These are phyloP conservation scores for Penicillium vulpinum DNA, from an alignment of 2,329 filamentous ascomycete species.

Conservation along the genomic window DNA sequence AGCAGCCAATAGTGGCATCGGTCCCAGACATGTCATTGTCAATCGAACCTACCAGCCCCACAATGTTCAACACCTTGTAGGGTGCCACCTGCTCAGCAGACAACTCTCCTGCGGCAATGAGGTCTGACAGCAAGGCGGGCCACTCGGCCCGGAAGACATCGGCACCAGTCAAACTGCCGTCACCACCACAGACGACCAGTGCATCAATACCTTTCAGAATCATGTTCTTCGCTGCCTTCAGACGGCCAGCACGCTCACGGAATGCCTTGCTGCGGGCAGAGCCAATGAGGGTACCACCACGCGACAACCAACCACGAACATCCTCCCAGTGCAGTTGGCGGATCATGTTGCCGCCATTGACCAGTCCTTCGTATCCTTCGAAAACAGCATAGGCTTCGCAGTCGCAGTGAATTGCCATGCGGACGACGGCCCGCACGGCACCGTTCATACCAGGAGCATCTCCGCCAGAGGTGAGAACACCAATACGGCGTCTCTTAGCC, in stretches of 20 bases:
- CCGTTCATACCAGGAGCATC: constrained; percentile 96
- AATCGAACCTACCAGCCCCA: constrained; percentile 93
- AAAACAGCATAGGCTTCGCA: constrained; percentile 81
- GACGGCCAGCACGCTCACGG: constrained; percentile 79
- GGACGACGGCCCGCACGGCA: constrained; percentile 83
- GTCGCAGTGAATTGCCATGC: constrained; percentile 82
- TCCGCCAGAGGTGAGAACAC: constrained; percentile 90
- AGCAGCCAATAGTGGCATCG: constrained; percentile 95
- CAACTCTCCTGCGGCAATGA: constrained; percentile 73
- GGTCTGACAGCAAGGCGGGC: constrained; percentile 81
- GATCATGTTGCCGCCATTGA: constrained; percentile 86
- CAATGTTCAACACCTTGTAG: constrained; percentile 88
- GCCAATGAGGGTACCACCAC: constrained; percentile 93
- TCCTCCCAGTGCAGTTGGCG: constrained; percentile 87
- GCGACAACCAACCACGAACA: constrained; percentile 89
- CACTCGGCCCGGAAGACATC: constrained; percentile 92
- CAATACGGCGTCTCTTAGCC: constrained; percentile 66
- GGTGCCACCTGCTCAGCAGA: constrained; percentile 69
- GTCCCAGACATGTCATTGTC: constrained; percentile 98
- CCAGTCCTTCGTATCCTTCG: constrained; percentile 94
- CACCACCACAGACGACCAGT: constrained; percentile 93
- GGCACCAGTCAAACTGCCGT: constrained; percentile 92
- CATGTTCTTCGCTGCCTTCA: constrained; percentile 91
- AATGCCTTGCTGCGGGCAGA: constrained; percentile 92
- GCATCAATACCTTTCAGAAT: constrained; percentile 90